A percentile compares a stretch with the other conserved stretches of the same genome.
Conservation (phyloP, 2,329 filamentous ascomycete genomes). For the Fusarium avenaceum region DNA sequence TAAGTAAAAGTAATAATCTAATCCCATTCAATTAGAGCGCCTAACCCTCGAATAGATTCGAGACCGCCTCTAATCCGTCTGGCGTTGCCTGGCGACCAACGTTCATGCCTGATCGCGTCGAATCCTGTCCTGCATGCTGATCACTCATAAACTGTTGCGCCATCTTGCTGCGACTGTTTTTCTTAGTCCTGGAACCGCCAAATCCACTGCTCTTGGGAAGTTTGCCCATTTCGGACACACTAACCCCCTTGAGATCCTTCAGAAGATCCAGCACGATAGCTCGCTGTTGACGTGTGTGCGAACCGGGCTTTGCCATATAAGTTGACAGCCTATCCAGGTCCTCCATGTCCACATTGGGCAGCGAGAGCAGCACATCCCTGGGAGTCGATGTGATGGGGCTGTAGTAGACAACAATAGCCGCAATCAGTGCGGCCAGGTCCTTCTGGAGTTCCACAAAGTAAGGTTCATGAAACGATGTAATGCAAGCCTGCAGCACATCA, state of each 20-base stretch:
- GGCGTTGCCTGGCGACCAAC: slow-evolving; percentile 58
- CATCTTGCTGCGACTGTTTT: slow-evolving; percentile 62
- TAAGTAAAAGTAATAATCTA: not conserved
- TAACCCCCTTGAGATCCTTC: slow-evolving; percentile 88
- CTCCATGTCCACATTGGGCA: slow-evolving; percentile 80
- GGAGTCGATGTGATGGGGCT: slow-evolving; percentile 77
- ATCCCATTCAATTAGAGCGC: not conserved
- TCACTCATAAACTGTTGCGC: slow-evolving; percentile 75
- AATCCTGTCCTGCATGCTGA: slow-evolving; percentile 52
- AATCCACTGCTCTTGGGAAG: slow-evolving; percentile 69
- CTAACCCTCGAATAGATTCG: slow-evolving; percentile 63
- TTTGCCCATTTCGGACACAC: slow-evolving; percentile 93
- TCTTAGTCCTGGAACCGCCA: slow-evolving; percentile 48
- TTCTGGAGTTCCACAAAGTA: slow-evolving; percentile 98
- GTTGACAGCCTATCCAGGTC: slow-evolving; percentile 76
- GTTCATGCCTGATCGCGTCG: slow-evolving; percentile 48
- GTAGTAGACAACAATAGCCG: slow-evolving; percentile 85
- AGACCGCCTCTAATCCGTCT: slow-evolving; percentile 68
- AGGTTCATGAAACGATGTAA: slow-evolving; percentile 90
- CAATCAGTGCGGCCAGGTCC: slow-evolving; percentile 89
- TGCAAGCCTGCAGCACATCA: slow-evolving; percentile 89
- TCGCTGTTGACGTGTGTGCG: slow-evolving; percentile 81
- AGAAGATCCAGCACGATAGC: slow-evolving; percentile 86
- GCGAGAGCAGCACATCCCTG: slow-evolving; percentile 78
- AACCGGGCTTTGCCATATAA: slow-evolving; percentile 69